Evolutionary conservation across 108 stramenopile genomes (phyloP).

Genomic region (Ochromonas danica): DNA sequence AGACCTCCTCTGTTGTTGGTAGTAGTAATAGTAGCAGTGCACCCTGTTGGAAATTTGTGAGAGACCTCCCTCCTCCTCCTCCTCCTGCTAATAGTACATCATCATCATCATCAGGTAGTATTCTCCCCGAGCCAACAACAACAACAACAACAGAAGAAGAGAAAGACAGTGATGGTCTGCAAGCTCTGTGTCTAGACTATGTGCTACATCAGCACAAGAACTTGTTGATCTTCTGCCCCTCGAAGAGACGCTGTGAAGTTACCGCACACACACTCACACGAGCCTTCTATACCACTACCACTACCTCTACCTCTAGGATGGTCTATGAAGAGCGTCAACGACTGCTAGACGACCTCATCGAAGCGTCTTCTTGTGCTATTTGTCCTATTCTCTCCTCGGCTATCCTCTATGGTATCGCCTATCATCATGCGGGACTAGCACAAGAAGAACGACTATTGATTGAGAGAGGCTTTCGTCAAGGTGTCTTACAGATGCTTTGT

Average conservation of each 20-base stretch:
- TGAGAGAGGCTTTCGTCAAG: slow-evolving; percentile 45
- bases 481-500: slow-evolving; percentile 41
- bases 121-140: too few relatives aligned
- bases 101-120: too few relatives aligned
- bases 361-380: too few relatives aligned
- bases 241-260: slow-evolving; percentile 41
- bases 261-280: slow-evolving; percentile 29
- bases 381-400: slow-evolving; percentile 38
- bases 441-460: slow-evolving; percentile 47
- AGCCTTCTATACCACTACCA: neutral
- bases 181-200: slow-evolving; percentile 44
- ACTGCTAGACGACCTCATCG: too few relatives aligned
- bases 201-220: slow-evolving; percentile 43
- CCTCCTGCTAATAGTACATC: neutral
- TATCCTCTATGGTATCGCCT: slow-evolving; percentile 48
- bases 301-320: too few relatives aligned
- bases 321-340: too few relatives aligned
- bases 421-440: slow-evolving; percentile 54
- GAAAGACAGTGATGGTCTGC: slow-evolving; percentile 48
- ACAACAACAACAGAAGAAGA: too few relatives aligned
- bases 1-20: too few relatives aligned
- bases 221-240: slow-evolving; percentile 46
- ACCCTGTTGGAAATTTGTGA: too few relatives aligned
- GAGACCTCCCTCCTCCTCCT: too few relatives aligned
- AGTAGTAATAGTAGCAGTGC: too few relatives aligned